Conservation (phyloP, 2,329 filamentous ascomycete genomes). For the Scytalidium sp. region DNA sequence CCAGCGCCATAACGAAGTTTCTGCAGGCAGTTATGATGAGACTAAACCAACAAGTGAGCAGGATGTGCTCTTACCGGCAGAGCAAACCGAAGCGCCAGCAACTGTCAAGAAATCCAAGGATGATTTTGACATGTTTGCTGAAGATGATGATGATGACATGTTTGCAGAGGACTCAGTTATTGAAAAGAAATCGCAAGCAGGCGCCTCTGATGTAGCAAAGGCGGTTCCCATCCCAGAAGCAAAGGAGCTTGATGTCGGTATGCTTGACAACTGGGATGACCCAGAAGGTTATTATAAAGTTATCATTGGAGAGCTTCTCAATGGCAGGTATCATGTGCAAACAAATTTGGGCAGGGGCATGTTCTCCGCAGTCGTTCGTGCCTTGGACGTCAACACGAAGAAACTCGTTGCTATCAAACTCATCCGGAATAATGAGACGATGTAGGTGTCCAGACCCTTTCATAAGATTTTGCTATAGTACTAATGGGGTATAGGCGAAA, state of each 20-base stretch:
- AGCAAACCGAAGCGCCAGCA: slow-evolving; percentile 18
- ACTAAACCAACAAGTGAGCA: slow-evolving; percentile 51
- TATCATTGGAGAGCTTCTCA: slow-evolving; percentile 84
- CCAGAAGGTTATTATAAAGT: slow-evolving; percentile 96
- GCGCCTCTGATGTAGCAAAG: slow-evolving; percentile 41
- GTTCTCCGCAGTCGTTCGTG: slow-evolving; percentile 94
- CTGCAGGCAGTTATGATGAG: slow-evolving; percentile 56
- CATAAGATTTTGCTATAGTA: background rate
- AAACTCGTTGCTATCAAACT: slow-evolving; percentile 94
- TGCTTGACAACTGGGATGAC: slow-evolving; percentile 91
- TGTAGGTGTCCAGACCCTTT: slow-evolving; percentile 41
- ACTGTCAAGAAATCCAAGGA: slow-evolving; percentile 48
- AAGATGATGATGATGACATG: slow-evolving; percentile 68
- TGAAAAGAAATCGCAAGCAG: slow-evolving; percentile 29
- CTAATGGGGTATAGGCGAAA: slow-evolving; percentile 54
- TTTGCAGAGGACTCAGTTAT: slow-evolving; percentile 52
- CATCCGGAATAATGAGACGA: slow-evolving; percentile 92
- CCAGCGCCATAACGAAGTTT: slow-evolving; percentile 55
- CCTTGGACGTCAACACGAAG: slow-evolving; percentile 71
- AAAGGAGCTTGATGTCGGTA: slow-evolving; percentile 64
- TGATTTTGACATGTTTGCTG: slow-evolving; percentile 87
- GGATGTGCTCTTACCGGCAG: slow-evolving; percentile 40
- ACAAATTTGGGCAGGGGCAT: slow-evolving; percentile 88
- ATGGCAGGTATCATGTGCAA: slow-evolving; percentile 85
- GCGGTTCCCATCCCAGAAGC: slow-evolving; percentile 41